Evolutionary conservation across 495 filamentous ascomycete genomes (phyloP), one percentile per base, ranked within the genome.

Genomic region (Xylaria grammica): DNA sequence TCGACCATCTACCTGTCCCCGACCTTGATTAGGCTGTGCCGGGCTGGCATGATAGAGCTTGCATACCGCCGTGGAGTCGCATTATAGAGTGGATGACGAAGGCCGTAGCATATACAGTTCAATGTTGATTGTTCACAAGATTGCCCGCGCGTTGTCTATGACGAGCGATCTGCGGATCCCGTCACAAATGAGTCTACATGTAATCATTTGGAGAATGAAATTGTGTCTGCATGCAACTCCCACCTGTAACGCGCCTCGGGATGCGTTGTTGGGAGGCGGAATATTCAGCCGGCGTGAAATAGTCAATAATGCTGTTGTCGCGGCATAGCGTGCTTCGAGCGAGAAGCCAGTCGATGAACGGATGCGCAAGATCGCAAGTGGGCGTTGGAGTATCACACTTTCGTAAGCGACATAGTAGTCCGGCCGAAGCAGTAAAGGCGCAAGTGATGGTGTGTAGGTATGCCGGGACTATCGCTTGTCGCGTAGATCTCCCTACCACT

Each of bases 1-100:
- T 93, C 22, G 87, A 96, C 72, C 91, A 92, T 53, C 73, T 97
- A 71, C 94, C 93, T 4, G 85, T 97, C 40, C 91, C 91, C 34
- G 80, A 85, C 29, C 40, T 68, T 22, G 60, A 65, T 24, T 65
- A 19, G 48, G 7, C 24, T 40, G 17, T 11, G 38, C 6, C 9
- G 19, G 9, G 5, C 49, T 46, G 13, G n/a, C 4, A 34, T 34
- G n/a, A 17, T 1, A 4, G 30, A 17, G 26, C 26, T 15, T 17
- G 50, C 4, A 4, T 17, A 17, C 13, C 19, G 29, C 11, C 22
- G 15, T 48, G 5, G 40, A 15, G 40, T 42, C 13, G 40, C 40
- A 42, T 59, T 45, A 4, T 5, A 15, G 45, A 20, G 45, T 27
- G 57, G 0, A 5, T n/a, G n/a, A n/a, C n/a, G n/a, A n/a, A 20